Evolutionary conservation across 371 early-diverging fungal species (phyloP).

Genomic region (Mucor piriformis): DNA sequence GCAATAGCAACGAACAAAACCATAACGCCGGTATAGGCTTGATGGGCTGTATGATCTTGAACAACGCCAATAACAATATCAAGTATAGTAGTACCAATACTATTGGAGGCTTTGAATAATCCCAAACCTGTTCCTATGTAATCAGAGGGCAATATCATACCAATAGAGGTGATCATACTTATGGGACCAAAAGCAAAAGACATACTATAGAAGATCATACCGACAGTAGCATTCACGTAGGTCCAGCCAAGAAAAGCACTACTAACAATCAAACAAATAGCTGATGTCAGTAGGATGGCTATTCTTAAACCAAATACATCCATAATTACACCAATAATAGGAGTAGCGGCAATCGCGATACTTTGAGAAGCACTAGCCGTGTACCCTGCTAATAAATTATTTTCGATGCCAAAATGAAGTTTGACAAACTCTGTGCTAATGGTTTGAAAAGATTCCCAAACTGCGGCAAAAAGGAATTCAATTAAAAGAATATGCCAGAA

Average conservation of each 20-base stretch:
- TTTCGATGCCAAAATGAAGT: constrained; percentile 33
- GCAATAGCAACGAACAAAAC: constrained; percentile 48
- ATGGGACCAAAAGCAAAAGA: constrained; percentile 73
- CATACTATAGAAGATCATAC: constrained; percentile 63
- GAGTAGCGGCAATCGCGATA: constrained; percentile 67
- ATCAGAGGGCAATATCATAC: constrained; percentile 59
- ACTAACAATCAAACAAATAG: constrained; percentile 35
- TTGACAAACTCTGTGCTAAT: constrained; percentile 45
- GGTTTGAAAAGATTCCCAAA: constrained; percentile 53
- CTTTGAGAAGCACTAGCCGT: constrained; percentile 62
- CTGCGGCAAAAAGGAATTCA: constrained; percentile 46
- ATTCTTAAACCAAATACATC: constrained; percentile 54
- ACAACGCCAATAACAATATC: constrained; percentile 67
- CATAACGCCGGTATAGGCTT: constrained; percentile 56
- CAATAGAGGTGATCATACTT: constrained; percentile 64
- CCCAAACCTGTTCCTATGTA: constrained; percentile 72
- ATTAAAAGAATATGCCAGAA: constrained; percentile 47
- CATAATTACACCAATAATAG: constrained; percentile 63
- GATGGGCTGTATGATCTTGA: constrained; percentile 51
- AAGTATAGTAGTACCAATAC: constrained; percentile 65
- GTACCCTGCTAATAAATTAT: constrained; percentile 48
- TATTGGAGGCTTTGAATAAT: constrained; percentile 65
- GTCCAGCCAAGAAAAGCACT: constrained; percentile 37
- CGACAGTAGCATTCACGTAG: constrained; percentile 51
- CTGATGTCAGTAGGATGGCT: constrained; percentile 24